Percentiles rank a stretch among this genome's conserved stretches.
These are phyloP conservation scores for Podila epigama DNA, from an alignment of 192 early-diverging fungal species.

Conservation along the genomic window DNA sequence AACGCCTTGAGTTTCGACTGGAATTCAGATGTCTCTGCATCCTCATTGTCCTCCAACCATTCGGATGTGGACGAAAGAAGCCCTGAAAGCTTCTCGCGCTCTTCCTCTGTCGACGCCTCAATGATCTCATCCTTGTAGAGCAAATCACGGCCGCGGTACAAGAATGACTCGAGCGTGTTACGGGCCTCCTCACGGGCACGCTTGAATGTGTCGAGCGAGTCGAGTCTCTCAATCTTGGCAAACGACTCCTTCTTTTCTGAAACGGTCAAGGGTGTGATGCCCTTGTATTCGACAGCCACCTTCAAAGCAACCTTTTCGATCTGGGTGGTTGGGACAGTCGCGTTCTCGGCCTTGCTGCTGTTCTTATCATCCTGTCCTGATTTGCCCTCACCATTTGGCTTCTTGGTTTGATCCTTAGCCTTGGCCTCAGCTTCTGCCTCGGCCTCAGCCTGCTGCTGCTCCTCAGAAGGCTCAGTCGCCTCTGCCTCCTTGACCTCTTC, in stretches of 20 bases:
- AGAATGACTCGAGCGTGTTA: conserved; percentile 90
- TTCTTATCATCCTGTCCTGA: conserved; percentile 17
- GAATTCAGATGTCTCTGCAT: conserved; percentile 71
- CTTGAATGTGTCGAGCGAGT: conserved; percentile 74
- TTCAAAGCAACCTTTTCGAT: conserved; percentile 68
- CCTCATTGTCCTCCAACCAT: conserved; percentile 86
- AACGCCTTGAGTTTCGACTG: conserved; percentile 56
- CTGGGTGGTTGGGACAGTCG: conserved; percentile 35
- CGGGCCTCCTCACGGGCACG: conserved; percentile 79
- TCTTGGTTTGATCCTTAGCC: conserved; percentile 8
- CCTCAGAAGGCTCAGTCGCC: conserved; percentile 25
- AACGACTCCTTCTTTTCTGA: conserved; percentile 50
- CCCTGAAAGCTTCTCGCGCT: conserved; percentile 70
- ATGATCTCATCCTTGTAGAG: conserved; percentile 78
- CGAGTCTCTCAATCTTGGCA: conserved; percentile 44
- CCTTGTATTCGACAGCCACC: conserved; percentile 62
- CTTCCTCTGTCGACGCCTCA: conserved; percentile 71
- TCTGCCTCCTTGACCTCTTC: conserved; percentile 56
- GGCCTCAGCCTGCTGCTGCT: conserved; percentile 26
- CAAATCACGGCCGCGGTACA: conserved; percentile 87
- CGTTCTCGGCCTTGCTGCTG: conserved; percentile 38
- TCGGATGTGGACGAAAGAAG: conserved; percentile 68
- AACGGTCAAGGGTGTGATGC: conserved; percentile 58
- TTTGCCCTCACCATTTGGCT: conserved; percentile 5
- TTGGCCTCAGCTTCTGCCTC: conserved; percentile 22